Evolutionary conservation across 2,329 filamentous ascomycete genomes (phyloP).

Genomic region (Falciphora oryzae): DNA sequence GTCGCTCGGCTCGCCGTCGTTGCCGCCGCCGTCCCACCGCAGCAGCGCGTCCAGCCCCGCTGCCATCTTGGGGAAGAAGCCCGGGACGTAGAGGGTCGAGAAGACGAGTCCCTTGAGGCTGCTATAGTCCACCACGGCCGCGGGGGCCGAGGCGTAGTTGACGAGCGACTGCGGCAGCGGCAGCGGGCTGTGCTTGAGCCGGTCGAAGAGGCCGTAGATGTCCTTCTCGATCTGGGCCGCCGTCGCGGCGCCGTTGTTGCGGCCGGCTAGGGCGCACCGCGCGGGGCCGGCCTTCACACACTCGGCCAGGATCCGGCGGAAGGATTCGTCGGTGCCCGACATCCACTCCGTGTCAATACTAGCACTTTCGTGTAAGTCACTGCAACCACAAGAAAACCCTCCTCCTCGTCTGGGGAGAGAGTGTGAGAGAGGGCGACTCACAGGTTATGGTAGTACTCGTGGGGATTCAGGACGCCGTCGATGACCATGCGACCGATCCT

Average conservation of each 20-base stretch:
- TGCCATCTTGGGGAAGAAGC: constrained; percentile 9
- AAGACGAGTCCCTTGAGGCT: constrained; percentile 17
- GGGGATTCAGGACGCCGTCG: no score
- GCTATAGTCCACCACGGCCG: constrained; percentile 18
- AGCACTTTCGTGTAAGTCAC: no score
- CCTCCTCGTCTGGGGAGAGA: no score
- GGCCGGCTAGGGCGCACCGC: constrained; percentile 20
- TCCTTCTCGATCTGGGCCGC: constrained; percentile 22
- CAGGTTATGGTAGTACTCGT: no score
- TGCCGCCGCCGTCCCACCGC: background rate
- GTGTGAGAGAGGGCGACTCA: no score
- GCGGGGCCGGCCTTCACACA: constrained; percentile 20
- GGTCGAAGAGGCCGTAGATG: constrained; percentile 18
- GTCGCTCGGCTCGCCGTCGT: constrained; percentile 1
- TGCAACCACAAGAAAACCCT: no score
- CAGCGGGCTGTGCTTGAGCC: constrained; percentile 21
- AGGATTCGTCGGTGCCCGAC: constrained; percentile 18
- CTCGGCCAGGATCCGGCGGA: constrained; percentile 20
- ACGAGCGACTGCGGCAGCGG: constrained; percentile 4
- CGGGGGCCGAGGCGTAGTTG: background rate
- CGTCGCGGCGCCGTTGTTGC: constrained; percentile 16
- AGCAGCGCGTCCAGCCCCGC: constrained; percentile 12
- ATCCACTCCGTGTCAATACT: background rate
- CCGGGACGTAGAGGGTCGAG: constrained; percentile 18
- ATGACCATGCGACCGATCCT: no score